These are phyloP conservation scores for Quercus dentata DNA, from an alignment of 306 rosid species.

Conservation along the genomic window DNA sequence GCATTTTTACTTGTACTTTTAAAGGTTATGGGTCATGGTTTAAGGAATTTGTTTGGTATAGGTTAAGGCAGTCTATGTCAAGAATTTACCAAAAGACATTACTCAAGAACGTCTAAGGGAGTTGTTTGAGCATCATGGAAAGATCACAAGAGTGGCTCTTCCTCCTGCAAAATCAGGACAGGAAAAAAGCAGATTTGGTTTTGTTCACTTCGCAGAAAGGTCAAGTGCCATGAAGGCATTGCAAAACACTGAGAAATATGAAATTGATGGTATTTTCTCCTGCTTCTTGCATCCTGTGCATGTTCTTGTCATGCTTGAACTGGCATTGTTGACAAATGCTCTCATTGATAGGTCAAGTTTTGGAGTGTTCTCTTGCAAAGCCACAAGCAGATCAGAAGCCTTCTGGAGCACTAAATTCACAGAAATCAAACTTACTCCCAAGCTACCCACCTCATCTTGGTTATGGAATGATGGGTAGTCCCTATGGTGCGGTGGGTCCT, in stretches of 20 bases:
- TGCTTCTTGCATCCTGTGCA: constrained; percentile 5
- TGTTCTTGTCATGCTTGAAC: neutral
- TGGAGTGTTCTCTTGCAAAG: constrained; percentile 74
- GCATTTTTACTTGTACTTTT: neutral
- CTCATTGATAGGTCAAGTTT: constrained; percentile 50
- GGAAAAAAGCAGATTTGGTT: constrained; percentile 67
- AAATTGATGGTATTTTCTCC: constrained; percentile 52
- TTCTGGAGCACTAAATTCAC: constrained; percentile 35
- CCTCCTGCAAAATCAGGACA: constrained; percentile 75
- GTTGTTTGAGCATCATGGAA: constrained; percentile 63
- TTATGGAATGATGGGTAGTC: constrained; percentile 56
- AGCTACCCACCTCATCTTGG: constrained; percentile 53
- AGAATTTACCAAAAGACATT: constrained; percentile 63
- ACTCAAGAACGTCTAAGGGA: constrained; percentile 47
- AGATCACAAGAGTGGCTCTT: constrained; percentile 65
- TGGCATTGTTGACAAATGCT: constrained; percentile 8
- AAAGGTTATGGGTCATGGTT: constrained; percentile 11
- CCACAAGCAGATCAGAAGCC: constrained; percentile 64
- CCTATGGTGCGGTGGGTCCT: constrained; percentile 50
- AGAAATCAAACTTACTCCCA: constrained; percentile 40
- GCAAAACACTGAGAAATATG: constrained; percentile 62
- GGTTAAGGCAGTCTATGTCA: constrained; percentile 67
- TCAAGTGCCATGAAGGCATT: constrained; percentile 65
- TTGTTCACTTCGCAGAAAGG: constrained; percentile 68
- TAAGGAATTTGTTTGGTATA: constrained; percentile 30